phyloP scores from a whole-genome alignment of 805 yeast species.

The Wickerhamiella spandovensis region DNA sequence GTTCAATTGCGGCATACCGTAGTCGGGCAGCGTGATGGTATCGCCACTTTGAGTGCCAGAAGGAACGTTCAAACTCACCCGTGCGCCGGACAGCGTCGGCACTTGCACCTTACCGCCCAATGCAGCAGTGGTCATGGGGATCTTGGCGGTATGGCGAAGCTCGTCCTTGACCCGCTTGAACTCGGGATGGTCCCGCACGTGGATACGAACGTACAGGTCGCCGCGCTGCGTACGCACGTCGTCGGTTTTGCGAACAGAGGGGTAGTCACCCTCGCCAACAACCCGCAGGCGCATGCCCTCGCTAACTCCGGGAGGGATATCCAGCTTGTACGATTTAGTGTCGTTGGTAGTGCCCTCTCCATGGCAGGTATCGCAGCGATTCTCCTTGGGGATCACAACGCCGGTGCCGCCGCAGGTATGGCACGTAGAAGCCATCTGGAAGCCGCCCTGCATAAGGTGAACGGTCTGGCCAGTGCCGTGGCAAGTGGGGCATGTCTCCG shows the following conservation, averaged over 20 bases:
- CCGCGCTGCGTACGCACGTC: constrained; percentile 64
- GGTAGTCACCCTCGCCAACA: constrained; percentile 83
- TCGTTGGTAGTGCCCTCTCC: constrained; percentile 75
- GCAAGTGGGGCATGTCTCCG: constrained; percentile 72
- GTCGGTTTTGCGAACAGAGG: constrained; percentile 59
- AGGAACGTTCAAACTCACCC: constrained; percentile 64
- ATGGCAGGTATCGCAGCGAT: constrained; percentile 68
- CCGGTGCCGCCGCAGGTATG: constrained; percentile 80
- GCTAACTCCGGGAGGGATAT: constrained; percentile 75
- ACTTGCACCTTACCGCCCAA: constrained; percentile 81
- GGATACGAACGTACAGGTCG: constrained; percentile 71
- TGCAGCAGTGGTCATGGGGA: constrained; percentile 92
- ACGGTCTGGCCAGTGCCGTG: constrained; percentile 88
- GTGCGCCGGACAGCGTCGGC: constrained; percentile 71
- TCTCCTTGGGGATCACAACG: constrained; percentile 50
- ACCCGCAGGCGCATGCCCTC: constrained; percentile 80
- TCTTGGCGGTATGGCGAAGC: constrained; percentile 48
- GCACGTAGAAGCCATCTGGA: constrained; percentile 94
- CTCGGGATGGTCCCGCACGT: constrained; percentile 58
- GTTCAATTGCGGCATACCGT: constrained; percentile 65
- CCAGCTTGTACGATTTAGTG: constrained; percentile 60
- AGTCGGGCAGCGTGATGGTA: constrained; percentile 60
- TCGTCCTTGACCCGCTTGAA: constrained; percentile 58
- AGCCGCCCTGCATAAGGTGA: constrained; percentile 79
- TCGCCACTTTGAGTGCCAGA: constrained; percentile 74